Evolutionary conservation across 2,329 filamentous ascomycete genomes (phyloP).

Genomic region (Paecilomyces fulvus): DNA sequence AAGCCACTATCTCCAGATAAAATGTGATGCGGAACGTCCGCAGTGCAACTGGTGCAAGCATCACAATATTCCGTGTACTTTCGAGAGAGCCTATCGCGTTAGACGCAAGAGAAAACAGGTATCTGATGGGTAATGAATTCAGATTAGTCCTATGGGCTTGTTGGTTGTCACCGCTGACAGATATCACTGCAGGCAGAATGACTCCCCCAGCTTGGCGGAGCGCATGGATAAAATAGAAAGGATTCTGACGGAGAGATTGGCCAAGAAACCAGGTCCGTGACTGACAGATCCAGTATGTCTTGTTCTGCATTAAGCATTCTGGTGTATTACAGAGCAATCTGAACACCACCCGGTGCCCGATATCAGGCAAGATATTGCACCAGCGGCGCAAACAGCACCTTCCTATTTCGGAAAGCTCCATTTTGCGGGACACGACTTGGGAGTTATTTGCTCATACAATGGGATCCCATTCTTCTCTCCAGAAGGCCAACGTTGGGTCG

Average conservation of each 20-base stretch:
- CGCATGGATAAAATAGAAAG: slow-evolving; percentile 35
- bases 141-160: background rate
- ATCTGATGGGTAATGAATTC: slow-evolving; percentile 12
- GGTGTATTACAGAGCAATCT: background rate
- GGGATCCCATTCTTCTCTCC: slow-evolving; percentile 44
- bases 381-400: slow-evolving; percentile 9
- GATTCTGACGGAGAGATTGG: slow-evolving; percentile 24
- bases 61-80: slow-evolving; percentile 42
- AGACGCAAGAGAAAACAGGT: slow-evolving; percentile 19
- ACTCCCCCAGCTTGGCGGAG: slow-evolving; percentile 25
- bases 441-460: slow-evolving; percentile 39
- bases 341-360: background rate
- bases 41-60: slow-evolving; percentile 46
- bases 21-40: slow-evolving; percentile 39
- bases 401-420: slow-evolving; percentile 33
- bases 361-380: background rate
- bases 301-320: background rate
- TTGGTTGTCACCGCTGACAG: slow-evolving; percentile 2
- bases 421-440: slow-evolving; percentile 42
- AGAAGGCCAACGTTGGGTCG: slow-evolving; percentile 42
- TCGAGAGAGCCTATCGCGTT: slow-evolving; percentile 24
- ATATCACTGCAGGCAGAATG: slow-evolving; percentile 10
- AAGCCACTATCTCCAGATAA: slow-evolving; percentile 31
- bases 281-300: background rate
- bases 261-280: slow-evolving; percentile 13